Conservation (phyloP, 139 green algal species). For the Picochlorum sp. region DNA sequence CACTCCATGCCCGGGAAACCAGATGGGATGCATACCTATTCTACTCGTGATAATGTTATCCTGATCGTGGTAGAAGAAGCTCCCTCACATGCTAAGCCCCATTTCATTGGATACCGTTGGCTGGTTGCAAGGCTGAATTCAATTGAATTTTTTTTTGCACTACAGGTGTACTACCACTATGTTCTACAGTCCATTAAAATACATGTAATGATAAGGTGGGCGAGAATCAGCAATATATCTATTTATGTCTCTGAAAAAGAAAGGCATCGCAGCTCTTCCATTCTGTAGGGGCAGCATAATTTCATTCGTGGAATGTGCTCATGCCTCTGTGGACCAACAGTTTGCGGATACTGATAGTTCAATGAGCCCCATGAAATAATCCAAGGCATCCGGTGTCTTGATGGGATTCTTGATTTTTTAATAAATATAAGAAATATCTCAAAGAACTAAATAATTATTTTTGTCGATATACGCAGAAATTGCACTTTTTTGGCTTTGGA, state of each 20-base stretch:
- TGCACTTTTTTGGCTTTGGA: background rate
- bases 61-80: conserved; percentile 11
- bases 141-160: background rate
- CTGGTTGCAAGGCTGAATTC: background rate
- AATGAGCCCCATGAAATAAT: too few relatives aligned
- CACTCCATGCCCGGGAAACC: conserved; percentile 12
- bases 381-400: too few relatives aligned
- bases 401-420: background rate
- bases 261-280: too few relatives aligned
- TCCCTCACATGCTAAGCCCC: conserved; percentile 2
- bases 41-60: background rate
- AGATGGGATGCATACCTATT: conserved; percentile 19
- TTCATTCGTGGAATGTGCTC: too few relatives aligned
- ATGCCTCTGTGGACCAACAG: too few relatives aligned
- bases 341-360: too few relatives aligned
- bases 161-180: too few relatives aligned
- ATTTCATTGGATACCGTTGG: background rate
- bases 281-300: too few relatives aligned
- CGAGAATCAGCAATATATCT: too few relatives aligned
- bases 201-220: too few relatives aligned
- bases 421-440: background rate
- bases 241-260: too few relatives aligned
- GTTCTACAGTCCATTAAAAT: too few relatives aligned
- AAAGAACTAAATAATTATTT: background rate
- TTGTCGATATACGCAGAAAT: background rate